phyloP scores from a whole-genome alignment of 345 rosid species.

The Lepidium sativum region DNA sequence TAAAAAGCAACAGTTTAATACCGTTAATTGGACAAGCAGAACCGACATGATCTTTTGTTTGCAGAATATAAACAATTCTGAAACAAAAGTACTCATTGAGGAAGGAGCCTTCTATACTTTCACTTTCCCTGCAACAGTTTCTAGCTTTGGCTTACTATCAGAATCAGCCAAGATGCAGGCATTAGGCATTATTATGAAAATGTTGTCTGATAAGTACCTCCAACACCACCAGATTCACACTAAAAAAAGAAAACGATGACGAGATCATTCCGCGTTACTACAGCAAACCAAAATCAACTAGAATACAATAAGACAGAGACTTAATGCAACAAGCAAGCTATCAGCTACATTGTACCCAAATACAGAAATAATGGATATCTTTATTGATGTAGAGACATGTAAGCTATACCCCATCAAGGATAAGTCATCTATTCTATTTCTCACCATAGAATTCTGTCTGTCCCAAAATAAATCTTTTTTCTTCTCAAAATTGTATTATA shows the following conservation, averaged over 20 bases:
- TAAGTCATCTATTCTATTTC: not conserved
- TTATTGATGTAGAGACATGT: constrained; percentile 2
- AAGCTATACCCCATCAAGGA: constrained; percentile 12
- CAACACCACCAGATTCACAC: constrained; percentile 3
- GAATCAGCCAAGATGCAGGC: constrained; percentile 12
- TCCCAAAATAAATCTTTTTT: not conserved
- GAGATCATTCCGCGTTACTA: not conserved
- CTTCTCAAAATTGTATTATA: constrained; percentile 12
- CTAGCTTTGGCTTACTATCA: constrained; percentile 11
- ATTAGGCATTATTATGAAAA: constrained; percentile 11
- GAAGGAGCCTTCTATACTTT: constrained; percentile 5
- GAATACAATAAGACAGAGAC: constrained; percentile 8
- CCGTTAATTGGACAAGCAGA: constrained; percentile 1
- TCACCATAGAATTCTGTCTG: constrained; percentile 5
- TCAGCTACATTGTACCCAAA: constrained; percentile 9
- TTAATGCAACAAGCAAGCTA: constrained; percentile 9
- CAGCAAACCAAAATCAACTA: constrained; percentile 6
- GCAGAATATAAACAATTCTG: not conserved
- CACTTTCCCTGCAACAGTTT: constrained; percentile 18
- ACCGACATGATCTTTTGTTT: constrained; percentile 9
- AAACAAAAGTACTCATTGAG: constrained; percentile 3
- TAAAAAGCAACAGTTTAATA: not conserved
- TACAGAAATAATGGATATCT: constrained; percentile 12
- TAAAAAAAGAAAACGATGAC: not conserved
- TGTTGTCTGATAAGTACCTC: constrained; percentile 3